These are phyloP conservation scores for Rhizopus arrhizus DNA, from an alignment of 371 early-diverging fungal species.

Conservation along the genomic window DNA sequence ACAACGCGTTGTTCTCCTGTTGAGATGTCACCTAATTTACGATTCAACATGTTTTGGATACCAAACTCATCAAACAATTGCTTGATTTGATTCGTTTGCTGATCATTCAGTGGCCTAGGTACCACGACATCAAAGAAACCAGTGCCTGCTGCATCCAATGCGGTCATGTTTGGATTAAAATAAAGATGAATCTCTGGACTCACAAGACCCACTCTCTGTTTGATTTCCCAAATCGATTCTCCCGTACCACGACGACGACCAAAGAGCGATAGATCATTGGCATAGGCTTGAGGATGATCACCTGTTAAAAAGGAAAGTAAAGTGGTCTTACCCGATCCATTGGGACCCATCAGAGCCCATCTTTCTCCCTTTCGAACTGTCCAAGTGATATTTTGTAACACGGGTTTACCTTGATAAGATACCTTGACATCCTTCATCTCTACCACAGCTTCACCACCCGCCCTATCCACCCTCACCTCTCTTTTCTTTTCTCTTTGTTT, in stretches of 20 bases:
- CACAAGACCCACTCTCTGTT: constrained; percentile 50
- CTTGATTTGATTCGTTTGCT: constrained; percentile 27
- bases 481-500: constrained; percentile 1
- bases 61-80: constrained; percentile 50
- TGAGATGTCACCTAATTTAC: constrained; percentile 45
- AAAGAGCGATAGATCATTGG: constrained; percentile 59
- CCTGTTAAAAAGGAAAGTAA: constrained; percentile 62
- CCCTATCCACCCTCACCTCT: constrained; percentile 5
- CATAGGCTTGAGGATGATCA: constrained; percentile 69
- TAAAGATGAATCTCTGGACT: constrained; percentile 64
- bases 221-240: constrained; percentile 65
- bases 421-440: constrained; percentile 55
- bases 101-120: constrained; percentile 27
- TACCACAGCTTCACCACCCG: constrained; percentile 33
- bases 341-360: constrained; percentile 62
- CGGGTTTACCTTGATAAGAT: constrained; percentile 42
- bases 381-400: constrained; percentile 57
- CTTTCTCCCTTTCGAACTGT: constrained; percentile 53
- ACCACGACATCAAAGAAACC: constrained; percentile 53
- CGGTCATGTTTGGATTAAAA: constrained; percentile 50
- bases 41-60: constrained; percentile 29
- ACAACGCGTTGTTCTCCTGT: constrained; percentile 62
- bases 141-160: constrained; percentile 46
- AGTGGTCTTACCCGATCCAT: constrained; percentile 68
- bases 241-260: constrained; percentile 60